Evolutionary conservation across 805 yeast genomes (phyloP).

Genomic region (Spathaspora sp.): DNA sequence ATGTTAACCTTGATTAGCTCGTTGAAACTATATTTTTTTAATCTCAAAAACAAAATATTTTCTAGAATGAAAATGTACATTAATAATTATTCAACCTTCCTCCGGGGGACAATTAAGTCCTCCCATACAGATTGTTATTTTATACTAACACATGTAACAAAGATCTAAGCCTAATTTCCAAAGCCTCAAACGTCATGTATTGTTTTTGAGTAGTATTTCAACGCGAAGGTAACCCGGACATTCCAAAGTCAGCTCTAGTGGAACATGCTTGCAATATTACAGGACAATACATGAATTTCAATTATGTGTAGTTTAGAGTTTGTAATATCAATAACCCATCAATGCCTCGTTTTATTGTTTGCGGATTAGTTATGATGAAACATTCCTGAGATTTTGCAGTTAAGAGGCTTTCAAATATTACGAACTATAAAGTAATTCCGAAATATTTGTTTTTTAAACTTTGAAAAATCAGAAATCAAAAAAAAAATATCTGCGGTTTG

Average conservation of each 20-base stretch:
- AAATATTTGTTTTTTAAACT: background rate
- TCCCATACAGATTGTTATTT: background rate
- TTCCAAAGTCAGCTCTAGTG: too few species aligned
- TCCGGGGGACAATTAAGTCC: background rate
- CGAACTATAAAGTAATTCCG: background rate
- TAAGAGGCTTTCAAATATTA: background rate
- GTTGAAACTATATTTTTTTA: too few species aligned
- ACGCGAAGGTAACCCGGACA: too few species aligned
- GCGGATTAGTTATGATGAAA: too few species aligned
- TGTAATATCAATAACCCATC: too few species aligned
- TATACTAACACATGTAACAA: background rate
- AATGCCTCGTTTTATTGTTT: too few species aligned
- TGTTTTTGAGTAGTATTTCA: background rate
- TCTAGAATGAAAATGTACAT: background rate
- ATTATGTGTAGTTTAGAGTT: too few species aligned
- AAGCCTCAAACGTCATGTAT: background rate
- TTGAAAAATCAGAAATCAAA: too few species aligned
- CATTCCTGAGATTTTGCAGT: background rate
- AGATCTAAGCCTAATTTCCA: background rate
- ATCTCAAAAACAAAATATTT: background rate
- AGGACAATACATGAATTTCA: too few species aligned
- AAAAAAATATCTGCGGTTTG: background rate
- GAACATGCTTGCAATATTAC: too few species aligned
- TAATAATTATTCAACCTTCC: background rate
- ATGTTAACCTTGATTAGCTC: too few species aligned